Percentiles rank a stretch among this genome's conserved stretches.
These are phyloP conservation scores for Heritiera fomes DNA, from an alignment of 345 rosid species.

Conservation along the genomic window DNA sequence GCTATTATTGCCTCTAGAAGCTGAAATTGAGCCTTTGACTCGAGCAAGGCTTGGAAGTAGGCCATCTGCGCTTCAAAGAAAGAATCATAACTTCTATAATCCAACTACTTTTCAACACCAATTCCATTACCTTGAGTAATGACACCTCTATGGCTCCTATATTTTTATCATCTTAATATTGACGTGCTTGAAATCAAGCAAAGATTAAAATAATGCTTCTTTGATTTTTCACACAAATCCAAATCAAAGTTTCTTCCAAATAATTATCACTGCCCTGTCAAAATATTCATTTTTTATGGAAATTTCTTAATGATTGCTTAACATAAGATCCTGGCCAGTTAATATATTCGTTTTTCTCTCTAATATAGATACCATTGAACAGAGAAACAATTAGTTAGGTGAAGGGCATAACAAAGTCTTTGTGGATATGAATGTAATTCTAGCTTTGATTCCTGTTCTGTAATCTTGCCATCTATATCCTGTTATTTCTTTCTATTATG, in stretches of 20 bases:
- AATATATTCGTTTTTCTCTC: neutral
- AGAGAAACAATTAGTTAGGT: neutral
- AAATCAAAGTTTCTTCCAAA: neutral
- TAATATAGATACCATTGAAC: neutral
- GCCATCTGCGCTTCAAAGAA: constrained; percentile 28
- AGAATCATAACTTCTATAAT: constrained; percentile 18
- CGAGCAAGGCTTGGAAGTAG: constrained; percentile 32
- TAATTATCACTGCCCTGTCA: neutral
- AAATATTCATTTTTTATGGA: neutral
- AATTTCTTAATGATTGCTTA: constrained; percentile 4
- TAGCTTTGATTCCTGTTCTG: neutral
- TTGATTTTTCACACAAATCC: constrained; percentile 1
- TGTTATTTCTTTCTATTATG: neutral
- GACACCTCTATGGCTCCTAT: constrained; percentile 17
- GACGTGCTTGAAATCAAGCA: neutral
- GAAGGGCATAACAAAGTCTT: neutral
- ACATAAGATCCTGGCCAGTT: neutral
- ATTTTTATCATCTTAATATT: neutral
- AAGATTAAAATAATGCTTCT: neutral
- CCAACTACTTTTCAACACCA: constrained; percentile 25
- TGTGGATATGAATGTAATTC: neutral
- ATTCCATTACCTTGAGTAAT: constrained; percentile 35
- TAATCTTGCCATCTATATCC: neutral
- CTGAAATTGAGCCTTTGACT: constrained; percentile 33
- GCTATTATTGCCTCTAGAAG: constrained; percentile 48